These are phyloP conservation scores for Termitomyces sp. DNA, from an alignment of 768 basidiomycete species.

Conservation along the genomic window DNA sequence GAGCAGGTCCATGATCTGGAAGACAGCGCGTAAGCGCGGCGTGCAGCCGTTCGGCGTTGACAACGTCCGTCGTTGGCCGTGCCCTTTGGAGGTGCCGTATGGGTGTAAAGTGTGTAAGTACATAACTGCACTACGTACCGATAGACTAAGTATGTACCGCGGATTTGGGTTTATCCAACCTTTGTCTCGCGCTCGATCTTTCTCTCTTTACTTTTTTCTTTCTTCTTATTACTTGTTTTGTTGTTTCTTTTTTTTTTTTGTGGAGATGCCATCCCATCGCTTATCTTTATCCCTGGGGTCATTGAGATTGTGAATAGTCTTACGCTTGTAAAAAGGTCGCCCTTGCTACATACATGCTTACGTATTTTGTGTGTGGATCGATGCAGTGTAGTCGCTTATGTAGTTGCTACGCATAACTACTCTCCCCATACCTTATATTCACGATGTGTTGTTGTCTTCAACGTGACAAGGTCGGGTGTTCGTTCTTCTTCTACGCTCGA, in stretches of 20 bases:
- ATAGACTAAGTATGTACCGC: background rate
- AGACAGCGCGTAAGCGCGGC: background rate
- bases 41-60: background rate
- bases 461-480: too few species aligned
- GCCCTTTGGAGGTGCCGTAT: background rate
- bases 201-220: background rate
- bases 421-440: background rate
- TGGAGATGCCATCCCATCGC: background rate
- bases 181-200: background rate
- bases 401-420: background rate
- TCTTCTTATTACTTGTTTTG: background rate
- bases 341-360: background rate
- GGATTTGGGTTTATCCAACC: background rate
- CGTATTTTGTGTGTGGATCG: too few species aligned
- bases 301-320: too few species aligned
- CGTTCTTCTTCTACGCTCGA: too few species aligned
- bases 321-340: too few species aligned
- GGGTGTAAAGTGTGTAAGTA: too few species aligned
- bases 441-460: background rate
- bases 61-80: background rate
- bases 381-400: background rate
- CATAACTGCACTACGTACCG: background rate
- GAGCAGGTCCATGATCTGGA: slow-evolving; percentile 34
- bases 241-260: background rate
- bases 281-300: background rate